Conservation (phyloP, 352 stramenopile genomes). For the Phytophthora sp. region DNA sequence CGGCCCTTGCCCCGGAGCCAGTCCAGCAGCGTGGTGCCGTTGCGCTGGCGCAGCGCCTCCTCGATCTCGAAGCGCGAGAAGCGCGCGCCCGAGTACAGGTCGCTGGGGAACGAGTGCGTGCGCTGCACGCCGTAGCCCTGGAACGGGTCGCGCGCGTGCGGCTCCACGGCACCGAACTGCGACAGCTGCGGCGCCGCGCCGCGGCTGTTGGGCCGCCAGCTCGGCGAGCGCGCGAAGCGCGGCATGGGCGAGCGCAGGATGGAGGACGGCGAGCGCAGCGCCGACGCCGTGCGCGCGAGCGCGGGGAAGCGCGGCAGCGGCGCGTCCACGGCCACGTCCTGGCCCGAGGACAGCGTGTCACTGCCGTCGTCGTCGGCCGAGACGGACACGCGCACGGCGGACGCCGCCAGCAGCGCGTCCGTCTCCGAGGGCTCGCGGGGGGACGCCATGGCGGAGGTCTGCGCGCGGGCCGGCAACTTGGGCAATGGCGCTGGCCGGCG, state of each 20-base stretch:
- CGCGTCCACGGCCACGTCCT: slow-evolving; percentile 24
- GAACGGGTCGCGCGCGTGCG: slow-evolving; percentile 18
- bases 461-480: too few species aligned
- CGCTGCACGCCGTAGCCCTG: slow-evolving; percentile 56
- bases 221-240: slow-evolving; percentile 20
- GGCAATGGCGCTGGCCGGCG: too few species aligned
- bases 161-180: slow-evolving; percentile 18
- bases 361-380: slow-evolving; percentile 22
- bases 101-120: slow-evolving; percentile 82
- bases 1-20: slow-evolving; percentile 65
- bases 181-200: slow-evolving; percentile 1
- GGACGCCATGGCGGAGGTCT: slow-evolving; percentile 42
- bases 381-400: slow-evolving; percentile 23
- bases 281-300: slow-evolving; percentile 30
- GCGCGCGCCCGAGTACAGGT: slow-evolving; percentile 73
- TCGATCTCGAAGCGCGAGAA: slow-evolving; percentile 85
- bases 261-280: slow-evolving; percentile 39
- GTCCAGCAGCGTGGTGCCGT: slow-evolving; percentile 69
- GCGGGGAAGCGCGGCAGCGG: slow-evolving; percentile 11
- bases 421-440: slow-evolving; percentile 44
- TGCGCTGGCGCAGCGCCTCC: slow-evolving; percentile 64
- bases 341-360: slow-evolving; percentile 21
- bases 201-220: slow-evolving; percentile 13
- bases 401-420: slow-evolving; percentile 43
- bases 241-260: slow-evolving; percentile 46